phyloP scores from a whole-genome alignment of 805 yeast species.

The Yamadazyma sp. region DNA sequence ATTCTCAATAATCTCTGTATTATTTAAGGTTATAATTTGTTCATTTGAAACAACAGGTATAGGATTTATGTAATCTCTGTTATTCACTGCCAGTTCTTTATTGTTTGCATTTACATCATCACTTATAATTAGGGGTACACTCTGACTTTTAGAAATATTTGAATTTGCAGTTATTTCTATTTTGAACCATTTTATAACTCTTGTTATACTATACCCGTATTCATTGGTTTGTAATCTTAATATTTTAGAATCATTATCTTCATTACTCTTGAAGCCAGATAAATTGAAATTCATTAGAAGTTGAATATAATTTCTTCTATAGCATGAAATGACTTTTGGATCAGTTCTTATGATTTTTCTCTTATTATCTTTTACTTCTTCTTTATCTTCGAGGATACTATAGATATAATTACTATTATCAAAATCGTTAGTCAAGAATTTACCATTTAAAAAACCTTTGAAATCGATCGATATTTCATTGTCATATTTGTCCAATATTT shows the following conservation, averaged over 20 bases:
- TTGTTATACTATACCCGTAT: constrained; percentile 34
- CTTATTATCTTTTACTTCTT: constrained; percentile 4
- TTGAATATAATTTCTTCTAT: constrained; percentile 43
- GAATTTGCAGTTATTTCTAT: constrained; percentile 37
- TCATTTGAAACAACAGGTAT: constrained; percentile 16
- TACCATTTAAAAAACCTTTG: constrained; percentile 40
- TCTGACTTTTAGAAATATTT: constrained; percentile 24
- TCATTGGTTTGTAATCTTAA: constrained; percentile 32
- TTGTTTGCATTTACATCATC: constrained; percentile 16
- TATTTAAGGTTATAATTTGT: constrained; percentile 25
- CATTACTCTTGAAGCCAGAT: constrained; percentile 19
- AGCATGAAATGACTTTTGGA: constrained; percentile 43
- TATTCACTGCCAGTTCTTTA: constrained; percentile 6
- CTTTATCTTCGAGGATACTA: constrained; percentile 7
- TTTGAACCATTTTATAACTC: constrained; percentile 36
- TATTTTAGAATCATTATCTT: constrained; percentile 19
- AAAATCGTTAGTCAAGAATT: constrained; percentile 38
- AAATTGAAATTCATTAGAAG: constrained; percentile 28
- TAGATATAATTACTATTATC: constrained; percentile 35
- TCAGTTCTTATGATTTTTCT: constrained; percentile 14
- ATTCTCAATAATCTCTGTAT: constrained; percentile 18
- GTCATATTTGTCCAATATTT: constrained; percentile 28
- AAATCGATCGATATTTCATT: constrained; percentile 24
- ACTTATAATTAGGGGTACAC: constrained; percentile 29
- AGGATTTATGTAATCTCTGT: constrained; percentile 15